Percentiles rank a stretch among this genome's conserved stretches.
These are phyloP conservation scores for Phyllosticta citrichinensis DNA, from an alignment of 2,329 filamentous ascomycete genomes.

Conservation along the genomic window DNA sequence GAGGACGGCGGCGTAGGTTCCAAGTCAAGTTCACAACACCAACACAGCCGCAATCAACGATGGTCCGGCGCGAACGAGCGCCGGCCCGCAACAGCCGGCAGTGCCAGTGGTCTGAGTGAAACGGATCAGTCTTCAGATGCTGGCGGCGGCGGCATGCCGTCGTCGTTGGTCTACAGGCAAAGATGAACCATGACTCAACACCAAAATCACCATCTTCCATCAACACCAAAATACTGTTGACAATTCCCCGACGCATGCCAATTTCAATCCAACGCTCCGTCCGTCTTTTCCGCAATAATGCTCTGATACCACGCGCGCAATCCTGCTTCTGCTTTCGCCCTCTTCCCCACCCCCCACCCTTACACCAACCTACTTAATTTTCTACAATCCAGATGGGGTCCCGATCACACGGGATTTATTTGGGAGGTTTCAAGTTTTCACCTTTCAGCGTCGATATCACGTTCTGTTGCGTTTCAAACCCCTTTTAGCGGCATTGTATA, in stretches of 20 bases:
- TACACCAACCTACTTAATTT: not conserved
- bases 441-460: not conserved
- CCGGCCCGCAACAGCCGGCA: not conserved
- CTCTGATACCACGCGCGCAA: not conserved
- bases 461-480: not conserved
- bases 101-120: not conserved
- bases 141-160: not conserved
- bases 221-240: not conserved
- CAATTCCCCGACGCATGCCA: not conserved
- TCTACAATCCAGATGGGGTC: not conserved
- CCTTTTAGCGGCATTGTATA: constrained; percentile 11
- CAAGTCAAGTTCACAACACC: not conserved
- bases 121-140: not conserved
- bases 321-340: not conserved
- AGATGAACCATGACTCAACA: not conserved
- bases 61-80: constrained; percentile 8
- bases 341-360: not conserved
- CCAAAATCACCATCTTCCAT: not conserved
- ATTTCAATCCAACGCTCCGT: not conserved
- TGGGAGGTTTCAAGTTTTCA: not conserved
- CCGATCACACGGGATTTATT: constrained; percentile 3
- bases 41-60: not conserved
- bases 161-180: not conserved
- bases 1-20: not conserved
- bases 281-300: not conserved